Conservation (phyloP, 228 moss, liverwort and hornwort genomes). For the Sphagnum magellanicum region DNA sequence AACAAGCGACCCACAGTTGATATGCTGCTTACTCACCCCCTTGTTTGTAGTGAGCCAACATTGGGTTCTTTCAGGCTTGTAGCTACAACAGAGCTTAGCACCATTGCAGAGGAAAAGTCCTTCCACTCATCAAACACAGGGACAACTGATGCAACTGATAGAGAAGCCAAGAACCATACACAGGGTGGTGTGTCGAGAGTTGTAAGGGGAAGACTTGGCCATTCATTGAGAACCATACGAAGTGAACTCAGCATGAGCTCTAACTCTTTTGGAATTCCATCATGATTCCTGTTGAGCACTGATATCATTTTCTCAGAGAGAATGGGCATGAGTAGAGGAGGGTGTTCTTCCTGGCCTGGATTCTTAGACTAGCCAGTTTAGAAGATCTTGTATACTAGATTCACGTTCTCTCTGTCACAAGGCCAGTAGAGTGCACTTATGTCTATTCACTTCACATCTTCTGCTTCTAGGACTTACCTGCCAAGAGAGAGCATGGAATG, state of each 20-base stretch:
- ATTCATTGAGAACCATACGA: slow-evolving; percentile 43
- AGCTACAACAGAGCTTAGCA: slow-evolving; percentile 28
- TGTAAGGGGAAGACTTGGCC: slow-evolving; percentile 24
- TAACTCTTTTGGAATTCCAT: not conserved
- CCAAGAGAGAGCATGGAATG: too few species aligned
- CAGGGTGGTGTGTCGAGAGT: slow-evolving; percentile 11
- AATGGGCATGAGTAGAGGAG: too few species aligned
- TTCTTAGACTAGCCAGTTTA: too few species aligned
- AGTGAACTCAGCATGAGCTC: slow-evolving; percentile 34
- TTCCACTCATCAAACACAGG: slow-evolving; percentile 27
- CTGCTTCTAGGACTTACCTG: too few species aligned
- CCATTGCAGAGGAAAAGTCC: slow-evolving; percentile 68
- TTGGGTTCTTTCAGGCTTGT: slow-evolving; percentile 31
- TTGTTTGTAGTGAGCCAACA: slow-evolving; percentile 37
- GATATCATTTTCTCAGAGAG: too few species aligned
- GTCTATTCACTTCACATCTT: too few species aligned
- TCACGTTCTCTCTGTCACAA: too few species aligned
- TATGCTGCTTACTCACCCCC: slow-evolving; percentile 60
- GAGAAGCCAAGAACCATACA: slow-evolving; percentile 5
- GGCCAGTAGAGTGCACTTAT: too few species aligned
- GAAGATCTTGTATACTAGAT: too few species aligned
- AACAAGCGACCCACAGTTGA: slow-evolving; percentile 65
- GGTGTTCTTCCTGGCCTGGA: too few species aligned
- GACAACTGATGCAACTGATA: slow-evolving; percentile 9
- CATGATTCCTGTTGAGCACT: too few species aligned